phyloP scores from a whole-genome alignment of 352 stramenopile genomes.

The Globisporangium okanoganense region DNA sequence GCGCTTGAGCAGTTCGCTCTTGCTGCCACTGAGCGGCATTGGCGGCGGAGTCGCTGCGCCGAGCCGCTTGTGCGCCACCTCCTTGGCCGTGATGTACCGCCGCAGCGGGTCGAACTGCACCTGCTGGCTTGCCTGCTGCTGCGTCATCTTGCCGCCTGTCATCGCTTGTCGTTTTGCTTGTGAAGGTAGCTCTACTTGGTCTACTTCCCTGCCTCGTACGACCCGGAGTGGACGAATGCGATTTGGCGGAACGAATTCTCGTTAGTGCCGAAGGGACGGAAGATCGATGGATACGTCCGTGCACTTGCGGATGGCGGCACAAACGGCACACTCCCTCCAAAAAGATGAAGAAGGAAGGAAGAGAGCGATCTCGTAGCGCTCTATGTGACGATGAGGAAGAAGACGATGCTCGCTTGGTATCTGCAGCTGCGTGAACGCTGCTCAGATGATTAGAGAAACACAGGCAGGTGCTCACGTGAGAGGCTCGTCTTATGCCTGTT shows the following conservation, averaged over 20 bases:
- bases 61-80: constrained; percentile 57
- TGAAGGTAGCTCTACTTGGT: not conserved
- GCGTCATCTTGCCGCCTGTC: not conserved
- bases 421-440: no score
- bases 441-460: no score
- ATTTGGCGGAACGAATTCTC: not conserved
- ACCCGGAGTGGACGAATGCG: not conserved
- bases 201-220: not conserved
- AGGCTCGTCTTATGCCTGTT: no score
- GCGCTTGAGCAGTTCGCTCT: constrained; percentile 9
- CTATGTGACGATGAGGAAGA: not conserved
- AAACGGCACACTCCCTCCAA: not conserved
- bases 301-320: not conserved
- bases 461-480: no score
- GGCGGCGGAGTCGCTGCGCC: not conserved
- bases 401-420: not conserved
- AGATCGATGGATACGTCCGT: not conserved
- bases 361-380: no score
- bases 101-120: constrained; percentile 35
- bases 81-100: constrained; percentile 57
- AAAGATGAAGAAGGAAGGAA: no score
- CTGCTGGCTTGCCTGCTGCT: not conserved
- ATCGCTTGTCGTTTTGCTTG: not conserved
- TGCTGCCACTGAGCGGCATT: not conserved
- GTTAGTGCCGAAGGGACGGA: not conserved